Base-by-base conservation (phyloP, 106 monocot genomes). In the Dendrobium huoshanense region DNA sequence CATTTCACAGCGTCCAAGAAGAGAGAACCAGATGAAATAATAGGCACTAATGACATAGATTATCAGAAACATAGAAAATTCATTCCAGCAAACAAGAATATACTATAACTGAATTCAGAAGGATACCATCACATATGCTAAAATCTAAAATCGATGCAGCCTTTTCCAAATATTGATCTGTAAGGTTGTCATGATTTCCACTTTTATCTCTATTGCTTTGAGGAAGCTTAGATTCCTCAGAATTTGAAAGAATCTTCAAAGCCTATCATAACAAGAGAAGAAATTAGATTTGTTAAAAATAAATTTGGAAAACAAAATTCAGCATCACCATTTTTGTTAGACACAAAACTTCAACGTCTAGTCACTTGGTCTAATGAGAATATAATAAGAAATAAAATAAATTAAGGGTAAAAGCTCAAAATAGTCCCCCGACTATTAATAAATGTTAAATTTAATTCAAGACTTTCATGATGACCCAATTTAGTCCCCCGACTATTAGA, bases 71-170 rank as follows among this genome's bases (percentile, higher is more conserved):
- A 1, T 47, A 9, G 13, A 43, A 1, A 65, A 43, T 18, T 51
- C 37, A 58, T 68, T 80, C 18, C 7, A 80, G 20, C 61, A 77
- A 51, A 77, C 20, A 47, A 24, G 6, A 48, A 49, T 25, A 76
- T 25, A 25, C 49, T 13, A 76, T 49, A 15, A 47, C 3, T 49
- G 49, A 76, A 76, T 25, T 20, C 22, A 24, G 41, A 49, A 73
- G 1, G 78, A 84, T 92, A 96, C 96, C 92, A 75, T 86, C 83
- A 15, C 79, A 70, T 22, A 87, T 79, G 59, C 87, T 72, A 55
- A 79, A 74, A 80, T 72, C 78, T 47, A 94, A 78, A 85, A 86
- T 45, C 42, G 88, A 86, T 25, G 48, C 19, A 68, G 85, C 92
- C 64, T 84, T 73, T 2, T 80, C 84, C 72, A 96, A 85, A 82